Conservation (phyloP, 768 basidiomycete genomes). For the Collybia sordida region DNA sequence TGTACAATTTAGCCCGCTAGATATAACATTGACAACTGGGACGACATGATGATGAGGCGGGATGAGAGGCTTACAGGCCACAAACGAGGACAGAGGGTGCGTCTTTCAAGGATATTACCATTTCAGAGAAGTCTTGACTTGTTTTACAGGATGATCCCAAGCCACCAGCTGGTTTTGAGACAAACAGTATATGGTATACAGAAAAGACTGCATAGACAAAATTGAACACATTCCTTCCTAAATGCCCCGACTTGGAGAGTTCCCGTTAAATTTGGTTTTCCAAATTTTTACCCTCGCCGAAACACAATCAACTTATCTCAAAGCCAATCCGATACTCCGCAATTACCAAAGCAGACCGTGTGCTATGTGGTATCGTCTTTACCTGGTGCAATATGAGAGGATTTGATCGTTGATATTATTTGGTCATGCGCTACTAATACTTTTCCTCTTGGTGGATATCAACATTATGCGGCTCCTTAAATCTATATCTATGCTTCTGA, state of each 20-base stretch:
- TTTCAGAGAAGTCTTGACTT: not conserved
- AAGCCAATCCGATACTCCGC: too few species aligned
- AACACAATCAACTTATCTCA: too few species aligned
- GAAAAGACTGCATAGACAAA: constrained; percentile 44
- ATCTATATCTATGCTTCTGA: not conserved
- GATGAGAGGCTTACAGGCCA: constrained; percentile 89
- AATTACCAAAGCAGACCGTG: too few species aligned
- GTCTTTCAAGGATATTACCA: constrained; percentile 23
- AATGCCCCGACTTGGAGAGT: too few species aligned
- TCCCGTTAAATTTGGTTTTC: too few species aligned
- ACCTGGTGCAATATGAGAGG: too few species aligned
- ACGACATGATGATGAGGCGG: constrained; percentile 94
- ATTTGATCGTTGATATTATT: too few species aligned
- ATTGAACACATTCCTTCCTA: constrained; percentile 15
- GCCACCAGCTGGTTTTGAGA: constrained; percentile 70
- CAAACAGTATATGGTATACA: constrained; percentile 74
- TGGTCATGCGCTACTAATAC: not conserved
- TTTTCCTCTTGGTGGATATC: too few species aligned
- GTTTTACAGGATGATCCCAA: constrained; percentile 57
- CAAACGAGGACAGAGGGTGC: constrained; percentile 79
- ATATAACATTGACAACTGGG: constrained; percentile 87
- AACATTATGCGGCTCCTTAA: too few species aligned
- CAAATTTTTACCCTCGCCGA: too few species aligned
- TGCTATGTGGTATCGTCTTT: too few species aligned
- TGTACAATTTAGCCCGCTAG: constrained; percentile 62